Conservation (phyloP, 1,284 basidiomycete species). For the Ustilago trichophora region DNA sequence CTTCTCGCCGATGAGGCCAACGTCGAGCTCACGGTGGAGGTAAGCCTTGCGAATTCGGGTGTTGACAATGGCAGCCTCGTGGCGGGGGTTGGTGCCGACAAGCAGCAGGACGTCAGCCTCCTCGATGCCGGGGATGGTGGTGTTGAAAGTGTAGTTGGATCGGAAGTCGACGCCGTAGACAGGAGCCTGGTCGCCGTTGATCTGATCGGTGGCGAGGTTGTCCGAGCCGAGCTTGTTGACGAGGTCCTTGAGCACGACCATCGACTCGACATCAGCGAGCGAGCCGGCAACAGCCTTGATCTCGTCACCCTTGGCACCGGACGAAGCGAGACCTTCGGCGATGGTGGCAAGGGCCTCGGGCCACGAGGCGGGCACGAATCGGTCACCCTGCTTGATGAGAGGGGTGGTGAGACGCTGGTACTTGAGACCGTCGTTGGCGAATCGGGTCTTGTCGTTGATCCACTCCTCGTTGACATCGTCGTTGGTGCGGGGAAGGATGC, state of each 20-base stretch:
- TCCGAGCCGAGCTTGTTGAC: slow-evolving; percentile 94
- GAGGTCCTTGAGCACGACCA: slow-evolving; percentile 93
- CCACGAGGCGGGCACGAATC: slow-evolving; percentile 91
- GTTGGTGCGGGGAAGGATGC: slow-evolving; percentile 93
- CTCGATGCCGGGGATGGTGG: slow-evolving; percentile 90
- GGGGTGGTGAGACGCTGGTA: slow-evolving; percentile 96
- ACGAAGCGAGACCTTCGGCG: slow-evolving; percentile 78
- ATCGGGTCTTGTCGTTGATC: slow-evolving; percentile 99
- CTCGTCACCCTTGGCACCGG: slow-evolving; percentile 90
- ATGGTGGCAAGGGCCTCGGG: slow-evolving; percentile 86
- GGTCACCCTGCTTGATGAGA: slow-evolving; percentile 87
- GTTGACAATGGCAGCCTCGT: slow-evolving; percentile 97
- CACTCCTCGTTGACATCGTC: slow-evolving; percentile 99
- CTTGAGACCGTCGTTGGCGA: slow-evolving; percentile 92
- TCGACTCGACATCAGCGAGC: slow-evolving; percentile 90
- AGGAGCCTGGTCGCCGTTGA: slow-evolving; percentile 74
- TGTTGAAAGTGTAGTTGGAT: slow-evolving; percentile 96
- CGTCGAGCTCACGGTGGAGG: slow-evolving; percentile 83
- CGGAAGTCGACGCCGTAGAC: slow-evolving; percentile 88
- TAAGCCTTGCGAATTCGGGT: slow-evolving; percentile 94
- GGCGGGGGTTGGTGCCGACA: slow-evolving; percentile 94
- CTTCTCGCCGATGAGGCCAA: slow-evolving; percentile 89
- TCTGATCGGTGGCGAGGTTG: slow-evolving; percentile 85
- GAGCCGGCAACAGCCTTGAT: slow-evolving; percentile 94
- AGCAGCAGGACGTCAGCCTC: slow-evolving; percentile 92